Evolutionary conservation across 148 eudicot genomes (phyloP), one percentile per base, ranked within the genome.

Genomic region (Rhododendron ferrugineum): DNA sequence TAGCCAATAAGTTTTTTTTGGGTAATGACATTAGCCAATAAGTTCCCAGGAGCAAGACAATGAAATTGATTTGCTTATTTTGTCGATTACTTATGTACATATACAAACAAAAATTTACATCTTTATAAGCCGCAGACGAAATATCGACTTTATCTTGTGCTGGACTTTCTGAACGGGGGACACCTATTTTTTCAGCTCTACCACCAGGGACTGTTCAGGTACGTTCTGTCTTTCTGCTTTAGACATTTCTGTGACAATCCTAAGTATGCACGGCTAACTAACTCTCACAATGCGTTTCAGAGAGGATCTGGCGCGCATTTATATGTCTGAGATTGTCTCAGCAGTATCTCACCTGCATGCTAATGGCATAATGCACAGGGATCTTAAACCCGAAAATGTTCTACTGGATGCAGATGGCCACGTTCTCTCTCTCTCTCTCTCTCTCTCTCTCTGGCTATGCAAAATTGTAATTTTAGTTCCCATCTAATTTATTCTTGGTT

Each of bases 291-390:
- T 78, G 74, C 87, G 82, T 92, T 89, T 81, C 92, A 97, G 98
- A 87, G 99, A 97, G 94, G 99, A 97, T 78, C 90, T 97, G 87
- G 99, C 92, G 79, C 98, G 99, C 26, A 81, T 94, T 85, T 97
- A 97, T 87, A 86, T 95, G 42, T 95, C 99, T 73, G 99, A 97
- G 89, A 97, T 95, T 83, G 90, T 97, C 82, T 95, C 98, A 58
- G 99, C 99, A 28, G 99, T 97, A 40, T 94, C 93, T 87, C 98
- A 97, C 83, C 98, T 97, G 76, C 99, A 97, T 87, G 93, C 91
- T 81, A 91, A 95, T 28, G 98, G 98, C 58, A 91, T 94, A 52
- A 97, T 97, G 99, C 99, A 97, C 80, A 93, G 99, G 90, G 98
- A 95, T 88, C 94, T 95, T 23, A 97, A 97, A 88, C 99, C 99